Percentiles rank a stretch among this genome's conserved stretches.
Evolutionary conservation across 192 early-diverging fungal genomes (phyloP).

Genomic region (Umbelopsis isabellina): DNA sequence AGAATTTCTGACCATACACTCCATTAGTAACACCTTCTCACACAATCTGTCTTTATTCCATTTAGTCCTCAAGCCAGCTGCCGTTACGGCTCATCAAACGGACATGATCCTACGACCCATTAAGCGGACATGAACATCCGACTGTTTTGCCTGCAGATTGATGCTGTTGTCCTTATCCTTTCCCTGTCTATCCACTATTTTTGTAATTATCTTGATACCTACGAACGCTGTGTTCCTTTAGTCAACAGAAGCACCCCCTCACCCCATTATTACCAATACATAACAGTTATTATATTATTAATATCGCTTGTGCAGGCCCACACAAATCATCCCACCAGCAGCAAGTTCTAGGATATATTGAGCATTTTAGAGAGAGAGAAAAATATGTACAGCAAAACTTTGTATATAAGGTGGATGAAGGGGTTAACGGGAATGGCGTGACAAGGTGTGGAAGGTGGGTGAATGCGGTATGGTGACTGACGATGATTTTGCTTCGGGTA

Average conservation of each 20-base stretch:
- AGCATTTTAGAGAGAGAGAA: neutral
- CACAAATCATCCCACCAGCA: neutral
- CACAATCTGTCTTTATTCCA: too few relatives aligned
- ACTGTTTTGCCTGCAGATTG: neutral
- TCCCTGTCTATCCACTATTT: neutral
- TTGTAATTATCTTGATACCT: constrained; percentile 22
- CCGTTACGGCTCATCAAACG: too few relatives aligned
- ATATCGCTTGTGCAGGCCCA: too few relatives aligned
- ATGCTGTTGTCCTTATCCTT: neutral
- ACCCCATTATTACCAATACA: constrained; percentile 16
- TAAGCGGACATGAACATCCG: neutral
- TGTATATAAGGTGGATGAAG: neutral
- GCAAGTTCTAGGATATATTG: neutral
- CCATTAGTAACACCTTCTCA: too few relatives aligned
- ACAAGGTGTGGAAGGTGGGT: neutral
- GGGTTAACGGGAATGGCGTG: neutral
- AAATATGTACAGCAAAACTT: neutral
- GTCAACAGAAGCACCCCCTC: neutral
- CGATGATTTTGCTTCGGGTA: constrained; percentile 6
- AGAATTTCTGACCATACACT: too few relatives aligned
- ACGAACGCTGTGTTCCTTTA: neutral
- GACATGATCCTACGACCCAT: too few relatives aligned
- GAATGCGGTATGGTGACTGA: neutral
- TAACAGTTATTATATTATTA: neutral
- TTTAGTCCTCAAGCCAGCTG: too few relatives aligned